Evolutionary conservation across 2,329 filamentous ascomycete species (phyloP).

Genomic region (Exophiala alcalophila): DNA sequence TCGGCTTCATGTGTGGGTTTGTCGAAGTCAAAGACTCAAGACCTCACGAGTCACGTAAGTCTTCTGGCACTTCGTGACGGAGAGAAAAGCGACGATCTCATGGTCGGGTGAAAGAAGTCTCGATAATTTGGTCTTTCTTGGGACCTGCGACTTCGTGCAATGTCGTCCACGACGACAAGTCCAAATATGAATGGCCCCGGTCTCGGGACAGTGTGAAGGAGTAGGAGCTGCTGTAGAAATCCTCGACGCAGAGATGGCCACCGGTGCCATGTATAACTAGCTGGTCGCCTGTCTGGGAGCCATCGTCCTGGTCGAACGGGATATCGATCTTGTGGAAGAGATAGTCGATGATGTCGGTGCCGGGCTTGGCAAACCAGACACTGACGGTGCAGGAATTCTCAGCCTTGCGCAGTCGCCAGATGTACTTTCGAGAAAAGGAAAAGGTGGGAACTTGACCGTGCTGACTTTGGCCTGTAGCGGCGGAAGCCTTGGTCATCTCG

Average conservation of each 20-base stretch:
- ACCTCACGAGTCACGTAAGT: too few relatives aligned
- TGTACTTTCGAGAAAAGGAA: slow-evolving; percentile 41
- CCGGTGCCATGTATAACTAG: slow-evolving; percentile 39
- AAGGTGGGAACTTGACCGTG: slow-evolving; percentile 23
- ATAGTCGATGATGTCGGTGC: slow-evolving; percentile 40
- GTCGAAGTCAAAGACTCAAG: too few relatives aligned
- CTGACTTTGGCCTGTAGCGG: slow-evolving; percentile 34
- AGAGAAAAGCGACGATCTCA: too few relatives aligned
- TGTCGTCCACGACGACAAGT: slow-evolving; percentile 39
- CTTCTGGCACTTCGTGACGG: too few relatives aligned
- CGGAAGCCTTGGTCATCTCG: slow-evolving; percentile 35
- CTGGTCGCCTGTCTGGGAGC: slow-evolving; percentile 17
- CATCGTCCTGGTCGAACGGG: slow-evolving; percentile 16
- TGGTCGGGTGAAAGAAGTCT: slow-evolving; percentile 38
- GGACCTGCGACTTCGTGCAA: slow-evolving; percentile 46
- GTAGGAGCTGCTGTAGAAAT: slow-evolving; percentile 47
- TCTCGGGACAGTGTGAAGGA: slow-evolving; percentile 38
- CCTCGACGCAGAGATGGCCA: slow-evolving; percentile 46
- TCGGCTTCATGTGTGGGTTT: neutral
- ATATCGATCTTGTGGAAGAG: slow-evolving; percentile 43
- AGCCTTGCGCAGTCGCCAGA: slow-evolving; percentile 40
- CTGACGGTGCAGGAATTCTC: slow-evolving; percentile 34
- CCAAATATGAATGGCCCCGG: slow-evolving; percentile 27
- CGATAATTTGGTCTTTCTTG: slow-evolving; percentile 46
- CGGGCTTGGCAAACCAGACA: slow-evolving; percentile 46